Percentiles rank a stretch among this genome's conserved stretches.
These are phyloP conservation scores for Chaetoceros muelleri DNA, from an alignment of 108 stramenopile genomes.

Conservation along the genomic window DNA sequence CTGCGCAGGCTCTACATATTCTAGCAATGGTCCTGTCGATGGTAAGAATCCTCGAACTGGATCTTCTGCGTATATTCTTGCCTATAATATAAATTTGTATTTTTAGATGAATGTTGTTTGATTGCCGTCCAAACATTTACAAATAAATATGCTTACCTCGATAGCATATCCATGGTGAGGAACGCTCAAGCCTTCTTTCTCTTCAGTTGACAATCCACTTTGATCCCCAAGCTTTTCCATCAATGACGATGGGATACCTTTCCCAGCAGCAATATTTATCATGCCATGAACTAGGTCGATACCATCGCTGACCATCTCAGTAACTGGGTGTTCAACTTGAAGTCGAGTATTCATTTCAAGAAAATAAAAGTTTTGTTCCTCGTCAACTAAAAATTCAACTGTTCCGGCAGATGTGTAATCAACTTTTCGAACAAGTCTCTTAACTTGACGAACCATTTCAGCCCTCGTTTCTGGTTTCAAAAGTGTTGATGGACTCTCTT, in stretches of 20 bases:
- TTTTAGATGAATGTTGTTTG: slow-evolving; percentile 8
- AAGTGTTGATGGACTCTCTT: slow-evolving; percentile 83
- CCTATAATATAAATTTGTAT: no score
- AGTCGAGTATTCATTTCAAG: slow-evolving; percentile 96
- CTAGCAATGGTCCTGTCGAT: slow-evolving; percentile 65
- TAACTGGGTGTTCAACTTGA: slow-evolving; percentile 97
- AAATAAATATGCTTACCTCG: background rate
- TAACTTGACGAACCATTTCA: slow-evolving; percentile 85
- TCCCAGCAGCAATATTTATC: slow-evolving; percentile 52
- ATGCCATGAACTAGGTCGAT: slow-evolving; percentile 80
- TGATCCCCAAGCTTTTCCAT: slow-evolving; percentile 34
- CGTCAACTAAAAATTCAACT: slow-evolving; percentile 92
- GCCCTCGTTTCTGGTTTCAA: slow-evolving; percentile 53
- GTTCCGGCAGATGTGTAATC: slow-evolving; percentile 91
- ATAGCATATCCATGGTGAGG: background rate
- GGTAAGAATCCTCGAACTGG: slow-evolving; percentile 91
- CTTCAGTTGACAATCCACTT: slow-evolving; percentile 4
- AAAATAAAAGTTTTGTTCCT: slow-evolving; percentile 90
- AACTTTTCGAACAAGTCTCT: slow-evolving; percentile 62
- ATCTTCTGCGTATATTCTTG: slow-evolving; percentile 97
- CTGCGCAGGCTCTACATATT: slow-evolving; percentile 49
- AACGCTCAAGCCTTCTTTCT: slow-evolving; percentile 2
- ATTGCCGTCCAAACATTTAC: no score
- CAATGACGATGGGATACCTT: slow-evolving; percentile 40
- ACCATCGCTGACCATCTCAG: slow-evolving; percentile 81